Conservation (phyloP, 106 monocot genomes). For the Cymbidium sinense region DNA sequence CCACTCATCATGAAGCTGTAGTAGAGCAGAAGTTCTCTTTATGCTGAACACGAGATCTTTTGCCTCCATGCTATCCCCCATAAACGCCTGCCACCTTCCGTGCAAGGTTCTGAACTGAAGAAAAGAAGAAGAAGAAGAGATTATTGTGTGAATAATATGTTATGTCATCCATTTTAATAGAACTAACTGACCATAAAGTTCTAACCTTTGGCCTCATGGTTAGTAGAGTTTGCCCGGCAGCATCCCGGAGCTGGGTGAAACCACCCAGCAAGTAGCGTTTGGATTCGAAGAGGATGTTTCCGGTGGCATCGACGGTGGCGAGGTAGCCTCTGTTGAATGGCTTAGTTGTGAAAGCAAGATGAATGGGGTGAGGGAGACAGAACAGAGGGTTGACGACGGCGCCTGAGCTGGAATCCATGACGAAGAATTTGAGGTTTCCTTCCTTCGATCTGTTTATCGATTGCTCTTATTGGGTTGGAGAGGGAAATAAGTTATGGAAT, state of each 20-base stretch:
- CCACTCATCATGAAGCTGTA: slow-evolving; percentile 6
- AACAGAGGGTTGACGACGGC: slow-evolving; percentile 4
- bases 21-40: not conserved
- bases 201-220: too few species aligned
- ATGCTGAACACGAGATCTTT: not conserved
- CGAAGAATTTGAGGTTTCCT: too few species aligned
- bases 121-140: too few species aligned
- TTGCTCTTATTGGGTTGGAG: too few species aligned
- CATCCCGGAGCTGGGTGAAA: not conserved
- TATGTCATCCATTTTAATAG: too few species aligned
- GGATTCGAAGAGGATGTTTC: not conserved
- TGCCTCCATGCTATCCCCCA: not conserved
- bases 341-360: slow-evolving; percentile 3
- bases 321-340: not conserved
- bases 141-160: too few species aligned
- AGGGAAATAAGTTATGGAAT: too few species aligned
- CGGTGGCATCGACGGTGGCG: not conserved
- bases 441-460: too few species aligned
- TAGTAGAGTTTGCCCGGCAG: not conserved
- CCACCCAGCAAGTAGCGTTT: not conserved
- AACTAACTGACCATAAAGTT: too few species aligned
- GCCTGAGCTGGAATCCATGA: not conserved
- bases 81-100: not conserved
- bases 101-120: not conserved
- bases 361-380: not conserved